Evolutionary conservation across 2,329 filamentous ascomycete species (phyloP), one percentile per base, ranked within the genome.

Genomic region (Coniella lustricola): DNA sequence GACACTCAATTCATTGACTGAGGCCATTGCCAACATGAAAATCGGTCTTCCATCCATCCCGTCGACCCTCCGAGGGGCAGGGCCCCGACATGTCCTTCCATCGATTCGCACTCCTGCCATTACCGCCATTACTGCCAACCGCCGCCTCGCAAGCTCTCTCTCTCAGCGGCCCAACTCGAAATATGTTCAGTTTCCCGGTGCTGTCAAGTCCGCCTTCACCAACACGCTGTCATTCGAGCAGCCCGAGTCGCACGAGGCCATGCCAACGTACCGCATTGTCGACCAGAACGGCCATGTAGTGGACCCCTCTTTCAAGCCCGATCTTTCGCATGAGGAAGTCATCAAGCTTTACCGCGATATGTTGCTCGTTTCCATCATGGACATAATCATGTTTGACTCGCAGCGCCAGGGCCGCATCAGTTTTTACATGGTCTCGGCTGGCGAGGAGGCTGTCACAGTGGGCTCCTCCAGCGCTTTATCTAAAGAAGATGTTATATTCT

Each of bases 341-440:
- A 60, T 80, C 47, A 76, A 79, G 61, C 66, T 82, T 44, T 84
- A 84, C 64, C 75, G 70, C 51, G 78, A 82, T 58, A 85, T 86
- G 82, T 60, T 85, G 9, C 76, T 73, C 32, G 72, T 84, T 9
- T 82, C 85, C 48, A 86, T 97, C 57, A 93, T 98, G 89, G 93
- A 98, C 63, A 67, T 95, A 48, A 87, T 97, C 64, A 97, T 97
- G 90, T 96, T 95, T 62, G 93, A 98, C 61, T 90, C 93, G 0
- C 93, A 98, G 68, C 77, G 93, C 39, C 93, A 98, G 67, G 90
- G 90, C n/a, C 81, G 89, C 17, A 70, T 95, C 48, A 90, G 85
- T 65, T 98, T 98, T 69, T 98, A 98, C 68, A 97, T 98, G 87
- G 91, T 91, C 61, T 91, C 87, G 33, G 87, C 90, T 0, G 90